Evolutionary conservation across 73 alveolate species (phyloP), one percentile per base, ranked within the genome.

Genomic region (Blepharisma stoltei): DNA sequence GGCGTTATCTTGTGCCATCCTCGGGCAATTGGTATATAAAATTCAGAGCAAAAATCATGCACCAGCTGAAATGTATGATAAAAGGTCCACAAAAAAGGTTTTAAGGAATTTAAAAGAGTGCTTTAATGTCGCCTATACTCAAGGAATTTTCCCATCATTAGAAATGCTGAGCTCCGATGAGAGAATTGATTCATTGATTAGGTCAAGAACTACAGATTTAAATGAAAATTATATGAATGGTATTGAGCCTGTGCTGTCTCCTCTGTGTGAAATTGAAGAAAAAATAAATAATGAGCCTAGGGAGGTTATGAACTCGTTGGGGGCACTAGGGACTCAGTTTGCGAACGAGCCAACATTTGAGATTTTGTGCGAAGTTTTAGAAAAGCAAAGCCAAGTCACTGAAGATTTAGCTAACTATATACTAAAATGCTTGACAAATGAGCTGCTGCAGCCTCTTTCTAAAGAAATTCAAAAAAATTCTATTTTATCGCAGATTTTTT

Each of bases 41-140:
- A n/a, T n/a, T n/a, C n/a, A n/a, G n/a, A n/a, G n/a, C n/a, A n/a
- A n/a, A n/a, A n/a, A n/a, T n/a, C n/a, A n/a, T n/a, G n/a, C n/a
- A n/a, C n/a, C 73, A 14, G 73, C 73, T 14, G 73, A 60, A 60
- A n/a, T 60, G 14, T 60, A 60, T 60, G 73, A 60, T 60, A 60
- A 60, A 60, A 60, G 73, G 23, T 60, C 73, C 14, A 38, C 23
- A 9, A 38, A n/a, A 14, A 38, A 38, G 45, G 23, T 60, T 8
- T 14, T 60, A 38, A 60, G 73, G 23, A 18, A 11, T 60, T 60
- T 60, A 25, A 60, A 38, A 60, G 73, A 60, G 23, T 60, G 73
- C 23, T 60, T 60, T 25, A 60, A n/a, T 5, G 46, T 60, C 38
- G 73, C 73, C 2, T 60, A 60, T 60, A 14, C 14, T 1, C 37